Evolutionary conservation across 2,329 filamentous ascomycete genomes (phyloP).

Genomic region (Alternaria sp.): DNA sequence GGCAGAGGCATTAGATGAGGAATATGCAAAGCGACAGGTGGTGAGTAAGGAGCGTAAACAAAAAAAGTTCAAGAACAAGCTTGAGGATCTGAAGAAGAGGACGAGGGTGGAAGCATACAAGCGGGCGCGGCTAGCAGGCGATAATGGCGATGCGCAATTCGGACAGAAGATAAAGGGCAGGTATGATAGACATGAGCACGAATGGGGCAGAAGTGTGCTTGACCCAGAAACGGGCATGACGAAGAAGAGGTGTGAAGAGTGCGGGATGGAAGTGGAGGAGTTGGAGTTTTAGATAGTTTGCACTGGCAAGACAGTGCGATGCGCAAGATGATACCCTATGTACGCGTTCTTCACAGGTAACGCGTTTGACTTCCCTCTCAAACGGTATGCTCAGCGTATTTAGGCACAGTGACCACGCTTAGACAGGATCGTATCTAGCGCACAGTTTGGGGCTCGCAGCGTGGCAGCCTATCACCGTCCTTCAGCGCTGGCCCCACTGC

Average conservation of each 20-base stretch:
- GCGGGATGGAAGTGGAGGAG: constrained; percentile 72
- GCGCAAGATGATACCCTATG: background rate
- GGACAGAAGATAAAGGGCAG: constrained; percentile 73
- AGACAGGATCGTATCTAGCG: background rate
- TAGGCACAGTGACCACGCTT: background rate
- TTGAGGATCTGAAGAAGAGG: constrained; percentile 89
- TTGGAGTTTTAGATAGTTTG: constrained; percentile 59
- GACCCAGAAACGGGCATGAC: constrained; percentile 73
- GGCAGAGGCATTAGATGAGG: constrained; percentile 80
- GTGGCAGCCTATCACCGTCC: background rate
- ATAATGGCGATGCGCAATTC: constrained; percentile 60
- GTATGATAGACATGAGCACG: constrained; percentile 81
- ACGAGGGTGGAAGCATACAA: constrained; percentile 91
- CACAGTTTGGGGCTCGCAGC: background rate
- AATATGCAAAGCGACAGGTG: constrained; percentile 79
- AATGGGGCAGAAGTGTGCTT: constrained; percentile 72
- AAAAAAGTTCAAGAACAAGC: constrained; percentile 86
- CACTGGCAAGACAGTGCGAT: background rate
- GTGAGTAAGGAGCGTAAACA: constrained; percentile 88
- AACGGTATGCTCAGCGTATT: background rate
- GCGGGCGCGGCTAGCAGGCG: constrained; percentile 57
- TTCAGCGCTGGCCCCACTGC: background rate
- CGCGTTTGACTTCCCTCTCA: background rate
- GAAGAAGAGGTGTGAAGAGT: constrained; percentile 75
- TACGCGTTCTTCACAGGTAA: background rate